phyloP scores from a whole-genome alignment of 2,329 filamentous ascomycete genomes.

The Scedosporium apiospermum region DNA sequence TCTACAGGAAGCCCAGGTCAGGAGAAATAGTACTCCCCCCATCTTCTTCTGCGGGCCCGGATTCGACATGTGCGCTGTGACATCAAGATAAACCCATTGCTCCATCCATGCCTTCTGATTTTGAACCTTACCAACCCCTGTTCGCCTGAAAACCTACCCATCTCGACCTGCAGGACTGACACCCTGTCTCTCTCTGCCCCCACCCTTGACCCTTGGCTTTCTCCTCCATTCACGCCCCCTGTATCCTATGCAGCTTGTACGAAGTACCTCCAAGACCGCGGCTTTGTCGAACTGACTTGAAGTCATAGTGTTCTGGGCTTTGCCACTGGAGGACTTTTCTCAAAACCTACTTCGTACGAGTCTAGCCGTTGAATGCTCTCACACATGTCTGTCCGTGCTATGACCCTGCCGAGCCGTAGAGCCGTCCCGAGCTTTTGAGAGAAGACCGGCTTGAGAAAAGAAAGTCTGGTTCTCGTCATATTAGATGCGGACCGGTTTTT shows the following conservation, averaged over 20 bases:
- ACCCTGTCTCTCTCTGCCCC: background rate
- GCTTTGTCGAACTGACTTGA: too few relatives aligned
- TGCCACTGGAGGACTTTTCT: background rate
- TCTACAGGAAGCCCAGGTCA: too few relatives aligned
- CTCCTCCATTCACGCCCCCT: too few relatives aligned
- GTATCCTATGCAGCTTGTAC: too few relatives aligned
- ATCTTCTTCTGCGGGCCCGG: too few relatives aligned
- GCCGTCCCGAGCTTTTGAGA: too few relatives aligned
- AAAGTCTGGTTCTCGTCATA: background rate
- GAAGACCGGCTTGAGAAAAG: background rate
- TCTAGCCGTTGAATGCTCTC: background rate
- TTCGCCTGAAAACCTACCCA: background rate
- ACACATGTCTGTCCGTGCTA: background rate
- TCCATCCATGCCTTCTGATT: background rate
- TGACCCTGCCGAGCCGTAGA: background rate
- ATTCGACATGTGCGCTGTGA: too few relatives aligned
- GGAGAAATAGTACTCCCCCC: too few relatives aligned
- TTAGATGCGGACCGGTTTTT: background rate
- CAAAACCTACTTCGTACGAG: background rate
- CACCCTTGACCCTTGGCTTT: background rate
- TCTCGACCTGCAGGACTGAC: background rate
- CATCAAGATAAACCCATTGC: background rate
- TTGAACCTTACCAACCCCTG: background rate
- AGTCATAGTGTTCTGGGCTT: too few relatives aligned
- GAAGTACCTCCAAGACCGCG: too few relatives aligned